phyloP scores from a whole-genome alignment of 2,329 filamentous ascomycete species.

The Rutstroemia sp. region DNA sequence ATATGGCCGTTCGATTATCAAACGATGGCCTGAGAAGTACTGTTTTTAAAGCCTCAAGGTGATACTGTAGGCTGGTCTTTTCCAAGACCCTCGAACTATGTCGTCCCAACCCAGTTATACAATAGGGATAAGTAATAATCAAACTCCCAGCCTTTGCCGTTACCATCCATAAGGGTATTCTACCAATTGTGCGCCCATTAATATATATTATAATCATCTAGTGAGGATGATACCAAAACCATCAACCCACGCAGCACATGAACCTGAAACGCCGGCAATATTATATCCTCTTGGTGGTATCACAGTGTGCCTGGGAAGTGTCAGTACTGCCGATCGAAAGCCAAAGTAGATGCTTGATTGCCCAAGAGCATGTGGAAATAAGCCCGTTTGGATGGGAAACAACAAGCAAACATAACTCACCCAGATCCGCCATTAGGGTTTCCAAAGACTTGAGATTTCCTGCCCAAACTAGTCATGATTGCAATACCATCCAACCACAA shows the following conservation, averaged over 20 bases:
- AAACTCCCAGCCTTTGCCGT: not conserved
- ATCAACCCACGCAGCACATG: constrained; percentile 74
- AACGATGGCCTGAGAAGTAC: not conserved
- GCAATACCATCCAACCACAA: constrained; percentile 84
- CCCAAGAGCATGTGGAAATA: not conserved
- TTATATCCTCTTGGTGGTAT: constrained; percentile 85
- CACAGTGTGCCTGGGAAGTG: constrained; percentile 61
- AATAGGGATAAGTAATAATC: not conserved
- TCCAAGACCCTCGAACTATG: not conserved
- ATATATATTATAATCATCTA: constrained; percentile 34
- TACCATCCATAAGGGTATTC: not conserved
- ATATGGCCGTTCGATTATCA: not conserved
- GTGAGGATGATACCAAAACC: constrained; percentile 77
- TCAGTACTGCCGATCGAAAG: constrained; percentile 19
- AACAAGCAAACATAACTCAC: constrained; percentile 49
- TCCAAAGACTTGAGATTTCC: constrained; percentile 78
- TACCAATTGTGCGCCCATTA: not conserved
- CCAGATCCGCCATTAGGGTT: constrained; percentile 71
- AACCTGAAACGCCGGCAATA: constrained; percentile 81
- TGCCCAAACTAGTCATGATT: constrained; percentile 81
- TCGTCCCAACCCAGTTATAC: constrained; percentile 8
- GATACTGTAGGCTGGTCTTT: not conserved
- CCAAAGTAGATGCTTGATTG: not conserved
- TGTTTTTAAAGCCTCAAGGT: constrained; percentile 4
- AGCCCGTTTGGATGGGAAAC: not conserved